Conservation (phyloP, 108 stramenopile species). For the Ochromonas danica region DNA sequence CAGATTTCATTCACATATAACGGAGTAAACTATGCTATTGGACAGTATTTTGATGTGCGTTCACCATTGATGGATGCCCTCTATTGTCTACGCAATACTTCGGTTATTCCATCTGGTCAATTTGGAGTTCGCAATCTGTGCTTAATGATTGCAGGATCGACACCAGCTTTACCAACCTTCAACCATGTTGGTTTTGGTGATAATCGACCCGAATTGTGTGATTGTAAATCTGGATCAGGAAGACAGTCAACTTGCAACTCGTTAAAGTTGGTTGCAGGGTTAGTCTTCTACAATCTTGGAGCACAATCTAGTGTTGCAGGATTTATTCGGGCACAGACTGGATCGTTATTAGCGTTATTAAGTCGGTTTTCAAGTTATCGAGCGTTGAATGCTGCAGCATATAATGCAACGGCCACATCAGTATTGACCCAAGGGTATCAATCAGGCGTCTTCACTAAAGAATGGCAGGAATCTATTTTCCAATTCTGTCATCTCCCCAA, state of each 20-base stretch:
- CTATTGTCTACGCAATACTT: background rate
- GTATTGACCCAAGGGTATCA: background rate
- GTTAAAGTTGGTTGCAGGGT: background rate
- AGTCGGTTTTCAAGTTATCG: background rate
- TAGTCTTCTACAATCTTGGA: background rate
- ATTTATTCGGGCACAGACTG: background rate
- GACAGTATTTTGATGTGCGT: background rate
- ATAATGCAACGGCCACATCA: background rate
- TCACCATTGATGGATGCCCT: background rate
- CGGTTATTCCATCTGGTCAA: background rate
- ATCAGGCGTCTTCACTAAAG: background rate
- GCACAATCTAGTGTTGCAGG: background rate
- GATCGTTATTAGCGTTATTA: background rate
- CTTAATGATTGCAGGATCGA: background rate
- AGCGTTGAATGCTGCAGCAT: background rate
- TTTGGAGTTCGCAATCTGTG: background rate
- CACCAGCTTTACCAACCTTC: background rate
- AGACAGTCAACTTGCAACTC: background rate
- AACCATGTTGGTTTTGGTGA: background rate
- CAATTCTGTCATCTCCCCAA: background rate
- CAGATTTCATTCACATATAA: background rate
- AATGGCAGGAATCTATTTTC: too few species aligned
- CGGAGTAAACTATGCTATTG: constrained; percentile 1
- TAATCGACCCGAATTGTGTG: background rate
- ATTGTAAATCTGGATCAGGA: background rate